Evolutionary conservation across 2,329 filamentous ascomycete genomes (phyloP), one percentile per base, ranked within the genome.

Genomic region (Aspergillus fumigatus): DNA sequence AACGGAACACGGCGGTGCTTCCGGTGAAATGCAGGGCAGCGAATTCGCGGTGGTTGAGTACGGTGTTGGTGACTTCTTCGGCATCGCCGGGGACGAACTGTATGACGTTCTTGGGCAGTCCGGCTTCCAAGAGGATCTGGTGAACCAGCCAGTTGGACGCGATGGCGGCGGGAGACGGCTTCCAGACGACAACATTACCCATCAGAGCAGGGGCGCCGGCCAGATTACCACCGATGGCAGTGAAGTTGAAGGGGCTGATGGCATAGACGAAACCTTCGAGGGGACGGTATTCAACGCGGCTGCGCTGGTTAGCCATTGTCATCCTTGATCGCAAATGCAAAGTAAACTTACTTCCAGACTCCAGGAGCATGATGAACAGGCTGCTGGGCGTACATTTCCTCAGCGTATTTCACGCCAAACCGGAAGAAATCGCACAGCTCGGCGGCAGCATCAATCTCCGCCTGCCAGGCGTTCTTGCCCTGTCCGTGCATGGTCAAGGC

Each of bases 381-480:
- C 76, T 99, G 94, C 71, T 91, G 86, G 40, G 85, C 84, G 73
- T 97, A 96, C 55, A 96, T 79, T 72, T 97, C 90, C 77, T 96
- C 88, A 27, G 93, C 93, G 70, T 94, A 97, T 73, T 92, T 86
- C 53, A 97, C 93, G 70, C 94, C 94, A 80, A 97, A 80, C 70
- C 92, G 86, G 72, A 97, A 80, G 77, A 97, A 97, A 73, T 99
- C 93, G 65, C 85, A 88, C 66, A 96, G 78, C 81, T 99, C 94
- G 8, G 93, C 93, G 19, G 93, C 93, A 41, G 92, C 84, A 75
- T 97, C 93, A 62, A 97, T 97, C 82, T 99, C 93, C n/a, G 94
- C 93, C 77, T 99, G 93, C 92, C 92, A 97, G 50, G 90, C 91
- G 74, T 97, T 97, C 84, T 97, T 97, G 68, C 94, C 93, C 77